Percentiles rank a stretch among this genome's conserved stretches.
phyloP scores from a whole-genome alignment of 768 basidiomycete genomes.

The Gymnopilus dilepis region DNA sequence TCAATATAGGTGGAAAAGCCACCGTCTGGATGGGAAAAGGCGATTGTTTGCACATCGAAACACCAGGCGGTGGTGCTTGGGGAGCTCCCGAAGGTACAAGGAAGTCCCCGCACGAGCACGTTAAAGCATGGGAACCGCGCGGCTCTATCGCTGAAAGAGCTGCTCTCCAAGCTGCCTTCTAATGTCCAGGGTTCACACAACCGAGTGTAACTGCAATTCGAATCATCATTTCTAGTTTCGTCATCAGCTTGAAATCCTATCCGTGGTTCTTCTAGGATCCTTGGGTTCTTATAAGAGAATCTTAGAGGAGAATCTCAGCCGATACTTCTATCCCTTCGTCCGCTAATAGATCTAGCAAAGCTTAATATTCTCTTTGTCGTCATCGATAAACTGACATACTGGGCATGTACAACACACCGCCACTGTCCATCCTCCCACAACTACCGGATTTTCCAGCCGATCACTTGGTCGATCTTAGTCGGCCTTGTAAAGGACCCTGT shows the following conservation, averaged over 20 bases:
- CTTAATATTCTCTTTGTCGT: conserved; percentile 1
- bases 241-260: conserved; percentile 7
- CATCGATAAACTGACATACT: background rate
- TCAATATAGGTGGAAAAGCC: conserved; percentile 91
- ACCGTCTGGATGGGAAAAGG: conserved; percentile 89
- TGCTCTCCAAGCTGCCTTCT: conserved; percentile 68
- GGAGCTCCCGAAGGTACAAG: conserved; percentile 48
- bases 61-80: conserved; percentile 93
- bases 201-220: conserved; percentile 12
- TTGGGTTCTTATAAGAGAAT: background rate
- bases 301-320: background rate
- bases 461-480: background rate
- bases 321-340: too few relatives aligned
- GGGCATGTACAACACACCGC: background rate
- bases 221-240: background rate
- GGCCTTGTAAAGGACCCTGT: background rate
- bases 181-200: conserved; percentile 9
- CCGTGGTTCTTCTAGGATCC: background rate
- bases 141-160: conserved; percentile 71
- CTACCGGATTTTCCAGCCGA: background rate
- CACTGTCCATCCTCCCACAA: background rate
- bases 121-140: conserved; percentile 67
- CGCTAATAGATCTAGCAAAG: background rate
- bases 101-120: conserved; percentile 38
- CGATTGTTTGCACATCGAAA: conserved; percentile 80